A percentile compares a stretch with the other conserved stretches of the same genome.
Conservation (phyloP, 2,329 filamentous ascomycete species). For the Colletotrichum sansevieriae region DNA sequence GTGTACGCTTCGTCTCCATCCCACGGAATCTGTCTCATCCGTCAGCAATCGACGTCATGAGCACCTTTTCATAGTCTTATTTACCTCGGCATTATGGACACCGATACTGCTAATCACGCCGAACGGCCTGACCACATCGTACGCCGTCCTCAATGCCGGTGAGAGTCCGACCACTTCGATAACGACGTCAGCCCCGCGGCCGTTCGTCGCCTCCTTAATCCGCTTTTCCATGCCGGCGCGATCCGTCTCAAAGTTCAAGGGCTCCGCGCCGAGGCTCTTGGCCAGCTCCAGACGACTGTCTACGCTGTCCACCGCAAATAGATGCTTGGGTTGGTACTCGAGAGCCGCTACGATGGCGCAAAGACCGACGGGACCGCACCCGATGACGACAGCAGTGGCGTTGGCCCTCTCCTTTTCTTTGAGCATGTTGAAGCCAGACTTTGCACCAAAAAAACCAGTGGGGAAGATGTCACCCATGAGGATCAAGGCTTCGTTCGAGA, state of each 20-base stretch:
- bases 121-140: conserved; percentile 78
- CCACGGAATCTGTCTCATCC: conserved; percentile 70
- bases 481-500: conserved; percentile 81
- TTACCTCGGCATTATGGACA: conserved; percentile 79
- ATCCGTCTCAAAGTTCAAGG: conserved; percentile 81
- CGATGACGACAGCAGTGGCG: conserved; percentile 82
- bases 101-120: conserved; percentile 82
- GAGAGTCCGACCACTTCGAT: conserved; percentile 83
- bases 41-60: neutral
- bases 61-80: neutral
- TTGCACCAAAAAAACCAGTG: conserved; percentile 85
- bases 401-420: conserved; percentile 70
- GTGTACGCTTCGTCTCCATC: conserved; percentile 73
- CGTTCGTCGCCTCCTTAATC: conserved; percentile 81
- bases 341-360: conserved; percentile 84
- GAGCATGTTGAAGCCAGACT: conserved; percentile 79
- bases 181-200: conserved; percentile 86
- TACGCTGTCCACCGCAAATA: conserved; percentile 85
- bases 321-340: conserved; percentile 79
- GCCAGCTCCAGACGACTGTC: conserved; percentile 81
- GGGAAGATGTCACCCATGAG: conserved; percentile 96
- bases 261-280: conserved; percentile 80
- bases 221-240: conserved; percentile 74
- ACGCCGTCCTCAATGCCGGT: conserved; percentile 77
- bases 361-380: conserved; percentile 87